Percentiles rank a stretch among this genome's conserved stretches.
Evolutionary conservation across 371 early-diverging fungal genomes (phyloP).

Genomic region (Apophysomyces trapeziformis): DNA sequence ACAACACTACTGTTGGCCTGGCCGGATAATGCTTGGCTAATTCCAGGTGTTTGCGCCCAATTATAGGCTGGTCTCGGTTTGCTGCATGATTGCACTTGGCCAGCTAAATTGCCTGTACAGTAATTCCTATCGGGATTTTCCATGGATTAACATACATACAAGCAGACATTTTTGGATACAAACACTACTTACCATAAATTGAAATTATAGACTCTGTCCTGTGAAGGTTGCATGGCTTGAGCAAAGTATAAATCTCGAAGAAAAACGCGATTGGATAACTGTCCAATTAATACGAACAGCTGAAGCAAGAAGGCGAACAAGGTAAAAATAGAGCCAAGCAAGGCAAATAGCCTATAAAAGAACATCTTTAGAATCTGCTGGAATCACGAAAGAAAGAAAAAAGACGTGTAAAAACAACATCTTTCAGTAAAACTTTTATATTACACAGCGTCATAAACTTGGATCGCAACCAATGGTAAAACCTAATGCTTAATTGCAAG

Average conservation of each 20-base stretch:
- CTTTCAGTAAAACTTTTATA: not conserved
- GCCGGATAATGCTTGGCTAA: constrained; percentile 19
- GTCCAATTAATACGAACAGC: constrained; percentile 46
- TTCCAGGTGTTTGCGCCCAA: constrained; percentile 43
- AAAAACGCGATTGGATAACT: constrained; percentile 34
- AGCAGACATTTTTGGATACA: not conserved
- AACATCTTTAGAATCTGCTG: not conserved
- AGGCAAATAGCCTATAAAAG: not conserved
- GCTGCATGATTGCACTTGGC: constrained; percentile 12
- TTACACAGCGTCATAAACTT: not conserved
- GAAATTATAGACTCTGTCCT: constrained; percentile 22
- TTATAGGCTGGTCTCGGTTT: constrained; percentile 37
- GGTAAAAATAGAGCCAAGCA: constrained; percentile 34
- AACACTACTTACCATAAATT: constrained; percentile 34
- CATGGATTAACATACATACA: not conserved
- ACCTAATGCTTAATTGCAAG: not conserved
- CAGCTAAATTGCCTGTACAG: constrained; percentile 15
- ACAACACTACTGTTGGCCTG: constrained; percentile 16
- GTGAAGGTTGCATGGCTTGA: constrained; percentile 22
- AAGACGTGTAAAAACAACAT: not conserved
- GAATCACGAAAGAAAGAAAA: not conserved
- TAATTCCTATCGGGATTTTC: constrained; percentile 20
- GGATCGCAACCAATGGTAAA: constrained; percentile 1
- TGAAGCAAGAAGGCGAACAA: constrained; percentile 41
- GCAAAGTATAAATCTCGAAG: constrained; percentile 31